Evolutionary conservation across 75 land plant genomes (phyloP).

Genomic region (Cunninghamia lanceolata): DNA sequence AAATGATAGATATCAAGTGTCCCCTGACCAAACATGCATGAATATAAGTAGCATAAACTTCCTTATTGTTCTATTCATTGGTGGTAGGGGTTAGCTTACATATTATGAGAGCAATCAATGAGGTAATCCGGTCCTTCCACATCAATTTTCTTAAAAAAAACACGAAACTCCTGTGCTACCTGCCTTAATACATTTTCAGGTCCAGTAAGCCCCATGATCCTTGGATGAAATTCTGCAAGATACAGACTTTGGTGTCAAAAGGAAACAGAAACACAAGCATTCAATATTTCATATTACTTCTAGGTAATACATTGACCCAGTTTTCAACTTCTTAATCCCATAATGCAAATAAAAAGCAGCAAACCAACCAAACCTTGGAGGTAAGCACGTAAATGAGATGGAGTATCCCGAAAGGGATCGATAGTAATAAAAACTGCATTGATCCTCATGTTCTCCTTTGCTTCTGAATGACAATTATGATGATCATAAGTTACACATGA

Average conservation of each 20-base stretch:
- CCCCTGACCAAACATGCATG: neutral
- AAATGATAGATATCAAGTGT: neutral
- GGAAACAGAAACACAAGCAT: neutral
- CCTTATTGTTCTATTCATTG: neutral
- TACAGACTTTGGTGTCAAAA: neutral
- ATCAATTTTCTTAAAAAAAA: slow-evolving; percentile 74
- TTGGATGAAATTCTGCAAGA: slow-evolving; percentile 83
- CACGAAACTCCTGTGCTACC: slow-evolving; percentile 76
- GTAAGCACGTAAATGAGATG: slow-evolving; percentile 77
- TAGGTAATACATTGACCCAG: neutral
- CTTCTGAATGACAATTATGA: slow-evolving; percentile 35
- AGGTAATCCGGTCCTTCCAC: slow-evolving; percentile 89
- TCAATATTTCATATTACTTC: neutral
- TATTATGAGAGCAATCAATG: slow-evolving; percentile 81
- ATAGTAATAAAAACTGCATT: slow-evolving; percentile 76
- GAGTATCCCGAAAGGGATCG: slow-evolving; percentile 86
- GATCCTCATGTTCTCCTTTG: slow-evolving; percentile 47
- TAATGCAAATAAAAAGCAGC: neutral
- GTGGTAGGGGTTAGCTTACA: slow-evolving; percentile 34
- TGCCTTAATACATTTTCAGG: slow-evolving; percentile 64
- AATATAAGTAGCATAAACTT: neutral
- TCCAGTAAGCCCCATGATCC: slow-evolving; percentile 86
- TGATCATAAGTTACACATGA: slow-evolving; percentile 5
- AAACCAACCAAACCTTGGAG: slow-evolving; percentile 54
- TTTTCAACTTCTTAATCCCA: neutral